phyloP scores from a whole-genome alignment of 148 eudicot species.

The Chenopodium suecicum region DNA sequence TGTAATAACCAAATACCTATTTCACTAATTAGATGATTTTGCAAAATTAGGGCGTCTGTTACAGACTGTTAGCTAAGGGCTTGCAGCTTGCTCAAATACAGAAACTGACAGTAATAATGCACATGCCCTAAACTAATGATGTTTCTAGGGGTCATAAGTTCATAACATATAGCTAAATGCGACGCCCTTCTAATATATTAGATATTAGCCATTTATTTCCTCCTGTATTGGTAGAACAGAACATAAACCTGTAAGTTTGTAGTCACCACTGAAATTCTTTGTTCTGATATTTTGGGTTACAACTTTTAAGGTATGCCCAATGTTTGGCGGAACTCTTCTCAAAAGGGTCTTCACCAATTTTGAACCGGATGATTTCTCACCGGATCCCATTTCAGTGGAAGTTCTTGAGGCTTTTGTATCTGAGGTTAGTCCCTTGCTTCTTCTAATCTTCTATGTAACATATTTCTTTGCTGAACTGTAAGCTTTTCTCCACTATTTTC shows the following conservation, averaged over 20 bases:
- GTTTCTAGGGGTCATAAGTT: no score
- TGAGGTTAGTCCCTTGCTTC: slow-evolving; percentile 55
- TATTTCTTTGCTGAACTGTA: neutral
- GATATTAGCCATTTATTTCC: no score
- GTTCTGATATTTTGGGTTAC: neutral
- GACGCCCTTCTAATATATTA: no score
- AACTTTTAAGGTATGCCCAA: slow-evolving; percentile 73
- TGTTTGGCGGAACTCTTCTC: slow-evolving; percentile 54
- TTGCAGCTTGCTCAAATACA: no score
- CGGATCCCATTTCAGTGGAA: slow-evolving; percentile 58
- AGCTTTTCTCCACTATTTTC: neutral
- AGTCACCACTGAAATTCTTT: neutral
- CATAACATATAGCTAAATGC: no score
- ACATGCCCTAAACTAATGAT: no score
- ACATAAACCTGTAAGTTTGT: no score
- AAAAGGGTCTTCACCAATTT: slow-evolving; percentile 65
- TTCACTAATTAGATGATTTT: neutral
- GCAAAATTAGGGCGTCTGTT: no score
- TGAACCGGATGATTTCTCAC: slow-evolving; percentile 91
- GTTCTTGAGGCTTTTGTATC: slow-evolving; percentile 60
- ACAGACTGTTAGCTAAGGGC: no score
- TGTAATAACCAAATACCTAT: neutral
- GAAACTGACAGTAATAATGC: no score
- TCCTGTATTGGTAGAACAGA: no score
- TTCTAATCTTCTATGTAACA: neutral